phyloP scores from a whole-genome alignment of 257 asterid genomes.

The Gentiana straminea region DNA sequence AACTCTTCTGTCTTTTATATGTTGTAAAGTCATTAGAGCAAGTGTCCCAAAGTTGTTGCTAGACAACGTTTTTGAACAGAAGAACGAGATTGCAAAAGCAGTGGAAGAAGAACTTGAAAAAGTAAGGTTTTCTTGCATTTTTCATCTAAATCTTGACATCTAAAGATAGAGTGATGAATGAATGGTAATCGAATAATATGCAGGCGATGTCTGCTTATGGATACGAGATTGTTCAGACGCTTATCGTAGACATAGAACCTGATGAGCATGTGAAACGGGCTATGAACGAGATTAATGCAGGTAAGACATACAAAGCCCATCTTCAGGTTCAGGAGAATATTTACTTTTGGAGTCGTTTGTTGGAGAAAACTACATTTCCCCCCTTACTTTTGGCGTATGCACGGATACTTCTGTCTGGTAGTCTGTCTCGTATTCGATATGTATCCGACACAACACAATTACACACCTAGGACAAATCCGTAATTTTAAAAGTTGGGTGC shows the following conservation, averaged over 20 bases:
- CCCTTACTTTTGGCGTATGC: neutral
- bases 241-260: slow-evolving; percentile 75
- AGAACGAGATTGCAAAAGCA: slow-evolving; percentile 65
- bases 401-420: no score
- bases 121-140: slow-evolving; percentile 18
- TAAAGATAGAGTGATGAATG: neutral
- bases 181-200: neutral
- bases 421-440: no score
- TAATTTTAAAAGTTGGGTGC: no score
- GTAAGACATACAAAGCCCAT: slow-evolving; percentile 8
- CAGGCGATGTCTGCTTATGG: slow-evolving; percentile 90
- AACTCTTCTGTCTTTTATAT: neutral
- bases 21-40: slow-evolving; percentile 53
- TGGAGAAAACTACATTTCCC: neutral
- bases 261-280: slow-evolving; percentile 73
- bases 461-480: no score
- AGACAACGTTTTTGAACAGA: slow-evolving; percentile 71
- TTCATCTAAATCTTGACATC: neutral
- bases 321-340: neutral
- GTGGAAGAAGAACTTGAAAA: slow-evolving; percentile 82
- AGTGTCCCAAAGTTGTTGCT: slow-evolving; percentile 58
- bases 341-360: neutral
- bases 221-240: slow-evolving; percentile 78
- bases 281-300: slow-evolving; percentile 80
- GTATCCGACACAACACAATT: no score